phyloP scores from a whole-genome alignment of 495 filamentous ascomycete genomes.

The Tuber magnatum region DNA sequence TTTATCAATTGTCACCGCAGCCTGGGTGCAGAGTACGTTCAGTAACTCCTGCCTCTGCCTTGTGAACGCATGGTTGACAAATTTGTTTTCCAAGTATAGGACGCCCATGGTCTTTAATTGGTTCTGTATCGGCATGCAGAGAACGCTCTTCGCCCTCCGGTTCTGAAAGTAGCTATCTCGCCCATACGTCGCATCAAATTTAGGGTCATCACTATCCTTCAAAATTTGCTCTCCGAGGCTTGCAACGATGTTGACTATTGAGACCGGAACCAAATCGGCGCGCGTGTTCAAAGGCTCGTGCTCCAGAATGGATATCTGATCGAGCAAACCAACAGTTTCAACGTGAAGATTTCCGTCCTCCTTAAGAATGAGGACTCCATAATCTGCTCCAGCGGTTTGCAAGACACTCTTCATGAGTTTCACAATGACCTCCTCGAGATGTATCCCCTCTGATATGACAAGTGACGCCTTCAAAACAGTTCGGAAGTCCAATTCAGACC shows the following conservation, averaged over 20 bases:
- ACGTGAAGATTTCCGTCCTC: slow-evolving; percentile 40
- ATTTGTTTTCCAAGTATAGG: slow-evolving; percentile 40
- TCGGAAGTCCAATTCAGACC: slow-evolving; percentile 39
- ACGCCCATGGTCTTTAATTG: slow-evolving; percentile 41
- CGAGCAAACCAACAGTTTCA: slow-evolving; percentile 39
- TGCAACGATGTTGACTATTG: slow-evolving; percentile 41
- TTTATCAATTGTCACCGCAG: slow-evolving; percentile 41
- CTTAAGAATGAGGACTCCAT: slow-evolving; percentile 39
- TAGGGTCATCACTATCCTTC: slow-evolving; percentile 39
- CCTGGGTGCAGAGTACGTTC: slow-evolving; percentile 40
- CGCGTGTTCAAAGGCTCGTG: slow-evolving; percentile 39
- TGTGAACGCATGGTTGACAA: slow-evolving; percentile 40
- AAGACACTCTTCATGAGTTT: slow-evolving; percentile 40
- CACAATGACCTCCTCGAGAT: slow-evolving; percentile 40
- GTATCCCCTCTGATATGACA: slow-evolving; percentile 41
- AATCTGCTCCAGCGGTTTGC: slow-evolving; percentile 40
- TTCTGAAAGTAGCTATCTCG: slow-evolving; percentile 37
- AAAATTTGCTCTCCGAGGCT: slow-evolving; percentile 40
- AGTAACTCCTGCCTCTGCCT: slow-evolving; percentile 39
- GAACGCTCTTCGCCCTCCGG: slow-evolving; percentile 36
- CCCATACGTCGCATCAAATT: slow-evolving; percentile 40
- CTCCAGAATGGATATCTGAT: slow-evolving; percentile 39
- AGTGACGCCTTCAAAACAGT: slow-evolving; percentile 40
- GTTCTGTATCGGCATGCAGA: slow-evolving; percentile 41
- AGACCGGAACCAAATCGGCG: slow-evolving; percentile 38